Percentiles rank a stretch among this genome's conserved stretches.
Conservation (phyloP, 805 yeast species). For the Schizosaccharomyces octosporus region DNA sequence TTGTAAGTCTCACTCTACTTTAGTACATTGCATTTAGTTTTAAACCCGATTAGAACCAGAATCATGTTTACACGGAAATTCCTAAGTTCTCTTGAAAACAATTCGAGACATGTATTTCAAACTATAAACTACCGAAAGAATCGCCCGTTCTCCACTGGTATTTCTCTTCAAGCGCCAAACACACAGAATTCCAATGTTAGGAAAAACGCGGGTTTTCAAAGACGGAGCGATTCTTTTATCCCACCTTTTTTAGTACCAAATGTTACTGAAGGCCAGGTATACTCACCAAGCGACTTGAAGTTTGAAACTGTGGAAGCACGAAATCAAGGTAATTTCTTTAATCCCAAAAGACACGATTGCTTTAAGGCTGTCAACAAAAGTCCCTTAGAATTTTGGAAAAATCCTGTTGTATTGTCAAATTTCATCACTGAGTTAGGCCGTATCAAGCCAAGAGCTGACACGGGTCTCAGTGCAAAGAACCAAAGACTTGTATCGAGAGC, state of each 20-base stretch:
- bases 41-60: no score
- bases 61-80: no score
- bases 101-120: no score
- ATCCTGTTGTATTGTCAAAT: conserved; percentile 38
- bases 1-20: no score
- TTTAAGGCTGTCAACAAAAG: not conserved
- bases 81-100: no score
- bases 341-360: not conserved
- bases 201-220: not conserved
- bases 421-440: conserved; percentile 47
- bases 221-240: not conserved
- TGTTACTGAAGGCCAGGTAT: not conserved
- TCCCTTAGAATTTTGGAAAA: conserved; percentile 19
- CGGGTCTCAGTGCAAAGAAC: conserved; percentile 38
- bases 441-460: conserved; percentile 40
- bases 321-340: not conserved
- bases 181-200: not conserved
- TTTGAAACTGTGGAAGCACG: not conserved
- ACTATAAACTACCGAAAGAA: no score
- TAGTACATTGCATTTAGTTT: no score
- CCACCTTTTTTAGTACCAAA: not conserved
- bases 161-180: not conserved
- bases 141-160: no score
- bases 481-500: conserved; percentile 48
- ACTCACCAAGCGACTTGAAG: not conserved